A percentile compares a stretch with the other conserved stretches of the same genome.
Conservation (phyloP, 495 filamentous ascomycete species). For the Talaromyces nanjingensis region DNA sequence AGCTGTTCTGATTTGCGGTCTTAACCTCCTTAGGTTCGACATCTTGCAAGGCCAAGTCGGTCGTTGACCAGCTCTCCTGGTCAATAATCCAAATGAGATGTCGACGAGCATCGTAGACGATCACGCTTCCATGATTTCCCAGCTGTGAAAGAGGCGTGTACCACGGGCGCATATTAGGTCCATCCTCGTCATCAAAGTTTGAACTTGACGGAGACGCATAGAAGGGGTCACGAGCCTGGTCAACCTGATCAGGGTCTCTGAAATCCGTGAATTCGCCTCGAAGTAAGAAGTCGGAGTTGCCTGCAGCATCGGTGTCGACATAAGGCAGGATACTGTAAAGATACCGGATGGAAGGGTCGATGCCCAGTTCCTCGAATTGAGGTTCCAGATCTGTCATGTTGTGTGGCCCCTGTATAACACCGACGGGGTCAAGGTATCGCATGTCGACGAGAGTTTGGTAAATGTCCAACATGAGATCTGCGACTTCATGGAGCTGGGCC, state of each 20-base stretch:
- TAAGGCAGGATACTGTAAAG: conserved; percentile 19
- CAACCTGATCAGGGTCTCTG: background rate
- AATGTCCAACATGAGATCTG: conserved; percentile 5
- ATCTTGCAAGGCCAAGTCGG: conserved; percentile 9
- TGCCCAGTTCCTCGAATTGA: conserved; percentile 5
- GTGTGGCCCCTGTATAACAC: conserved; percentile 13
- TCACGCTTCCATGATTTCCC: conserved; percentile 9
- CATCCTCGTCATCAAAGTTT: conserved; percentile 3
- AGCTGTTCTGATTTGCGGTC: background rate
- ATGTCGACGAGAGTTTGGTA: background rate
- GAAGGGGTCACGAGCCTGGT: conserved; percentile 14
- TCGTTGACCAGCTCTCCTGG: conserved; percentile 4
- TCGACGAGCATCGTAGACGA: conserved; percentile 15
- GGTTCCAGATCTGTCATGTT: conserved; percentile 10
- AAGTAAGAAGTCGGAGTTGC: background rate
- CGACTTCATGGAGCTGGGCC: conserved; percentile 4
- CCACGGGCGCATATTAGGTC: conserved; percentile 6
- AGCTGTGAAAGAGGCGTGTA: conserved; percentile 1
- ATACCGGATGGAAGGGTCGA: conserved; percentile 16
- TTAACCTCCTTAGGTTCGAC: background rate
- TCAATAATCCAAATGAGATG: conserved; percentile 16
- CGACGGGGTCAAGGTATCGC: background rate
- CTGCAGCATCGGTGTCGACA: conserved; percentile 3
- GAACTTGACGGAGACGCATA: conserved; percentile 13
- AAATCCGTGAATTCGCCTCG: background rate